These are phyloP conservation scores for Usnea hakonensis DNA, from an alignment of 495 filamentous ascomycete species.

Conservation along the genomic window DNA sequence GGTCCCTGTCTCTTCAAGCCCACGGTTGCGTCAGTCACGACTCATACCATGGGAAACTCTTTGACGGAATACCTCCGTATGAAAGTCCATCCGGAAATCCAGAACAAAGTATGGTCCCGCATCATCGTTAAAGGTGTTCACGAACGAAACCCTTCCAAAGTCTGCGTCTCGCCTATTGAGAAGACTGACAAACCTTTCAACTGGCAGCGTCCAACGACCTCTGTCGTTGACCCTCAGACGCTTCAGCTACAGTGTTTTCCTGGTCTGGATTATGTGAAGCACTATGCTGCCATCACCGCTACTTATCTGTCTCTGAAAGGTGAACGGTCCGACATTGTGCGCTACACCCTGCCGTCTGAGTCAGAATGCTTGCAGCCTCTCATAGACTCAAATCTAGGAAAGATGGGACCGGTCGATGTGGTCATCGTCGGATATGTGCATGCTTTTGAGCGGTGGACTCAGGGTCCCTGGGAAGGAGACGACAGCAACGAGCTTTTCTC, in stretches of 20 bases:
- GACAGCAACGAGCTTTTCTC: slow-evolving; percentile 13
- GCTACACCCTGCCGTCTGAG: slow-evolving; percentile 6
- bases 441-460: slow-evolving; percentile 1
- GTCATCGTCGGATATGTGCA: slow-evolving; percentile 11
- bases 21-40: slow-evolving; percentile 6
- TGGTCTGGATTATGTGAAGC: slow-evolving; percentile 18
- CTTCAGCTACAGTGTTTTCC: slow-evolving; percentile 20
- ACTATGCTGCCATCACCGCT: slow-evolving; percentile 22
- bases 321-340: background rate
- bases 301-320: slow-evolving; percentile 17
- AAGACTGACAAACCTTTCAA: slow-evolving; percentile 24
- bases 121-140: slow-evolving; percentile 15
- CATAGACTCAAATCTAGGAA: slow-evolving; percentile 9
- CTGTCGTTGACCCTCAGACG: slow-evolving; percentile 4
- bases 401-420: background rate
- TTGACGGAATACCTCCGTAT: slow-evolving; percentile 19
- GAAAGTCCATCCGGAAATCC: slow-evolving; percentile 20
- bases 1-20: background rate
- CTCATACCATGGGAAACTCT: slow-evolving; percentile 20
- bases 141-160: slow-evolving; percentile 9
- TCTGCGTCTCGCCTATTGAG: slow-evolving; percentile 11
- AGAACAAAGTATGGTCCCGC: slow-evolving; percentile 4
- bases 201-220: slow-evolving; percentile 23
- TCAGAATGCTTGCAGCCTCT: slow-evolving; percentile 12
- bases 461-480: slow-evolving; percentile 11